A percentile compares a stretch with the other conserved stretches of the same genome.
Conservation (phyloP, 1,284 basidiomycete genomes). For the Tetrapyrgos nigripes region DNA sequence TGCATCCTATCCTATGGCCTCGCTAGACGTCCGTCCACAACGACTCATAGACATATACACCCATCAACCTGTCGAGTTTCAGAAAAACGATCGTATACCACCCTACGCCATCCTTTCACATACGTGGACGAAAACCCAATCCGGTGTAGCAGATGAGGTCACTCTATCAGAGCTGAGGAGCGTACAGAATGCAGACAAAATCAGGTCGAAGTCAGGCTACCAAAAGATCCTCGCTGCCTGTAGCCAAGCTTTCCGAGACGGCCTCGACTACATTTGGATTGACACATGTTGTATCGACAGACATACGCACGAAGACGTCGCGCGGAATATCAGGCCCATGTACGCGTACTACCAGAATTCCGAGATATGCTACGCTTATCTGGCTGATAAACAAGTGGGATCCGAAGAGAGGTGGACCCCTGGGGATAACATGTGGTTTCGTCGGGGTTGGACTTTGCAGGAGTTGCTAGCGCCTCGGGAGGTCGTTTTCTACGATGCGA, state of each 20-base stretch:
- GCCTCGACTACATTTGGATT: not conserved
- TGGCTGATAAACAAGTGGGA: not conserved
- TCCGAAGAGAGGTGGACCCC: not conserved
- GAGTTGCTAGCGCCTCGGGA: not conserved
- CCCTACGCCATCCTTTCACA: too few relatives aligned
- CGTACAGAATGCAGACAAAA: too few relatives aligned
- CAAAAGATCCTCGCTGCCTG: not conserved
- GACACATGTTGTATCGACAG: not conserved
- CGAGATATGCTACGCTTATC: not conserved
- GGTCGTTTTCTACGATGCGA: not conserved
- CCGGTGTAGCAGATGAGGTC: too few relatives aligned
- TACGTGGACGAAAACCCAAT: too few relatives aligned
- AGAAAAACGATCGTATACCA: too few relatives aligned
- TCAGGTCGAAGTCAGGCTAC: not conserved
- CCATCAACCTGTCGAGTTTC: too few relatives aligned
- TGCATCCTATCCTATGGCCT: too few relatives aligned
- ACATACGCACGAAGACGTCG: not conserved
- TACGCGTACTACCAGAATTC: not conserved
- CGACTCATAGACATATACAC: too few relatives aligned
- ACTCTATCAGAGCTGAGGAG: too few relatives aligned
- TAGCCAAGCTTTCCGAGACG: not conserved
- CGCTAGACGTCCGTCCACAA: too few relatives aligned
- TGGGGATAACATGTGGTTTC: not conserved
- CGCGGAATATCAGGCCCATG: not conserved
- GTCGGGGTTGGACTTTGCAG: not conserved